Conservation (phyloP, 495 filamentous ascomycete genomes). For the Penicillium riverlandense region DNA sequence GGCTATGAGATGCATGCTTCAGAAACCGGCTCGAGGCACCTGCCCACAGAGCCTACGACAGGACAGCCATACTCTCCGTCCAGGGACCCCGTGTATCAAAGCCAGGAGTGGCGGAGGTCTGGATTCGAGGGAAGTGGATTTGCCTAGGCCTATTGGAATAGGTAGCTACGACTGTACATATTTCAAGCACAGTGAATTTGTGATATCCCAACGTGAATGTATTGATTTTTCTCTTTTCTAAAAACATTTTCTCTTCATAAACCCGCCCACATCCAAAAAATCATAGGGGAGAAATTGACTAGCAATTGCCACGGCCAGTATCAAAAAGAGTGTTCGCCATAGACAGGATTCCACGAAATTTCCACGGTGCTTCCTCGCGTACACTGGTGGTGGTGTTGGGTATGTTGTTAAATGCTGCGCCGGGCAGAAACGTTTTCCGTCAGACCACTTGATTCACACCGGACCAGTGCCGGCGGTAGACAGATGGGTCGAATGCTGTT, state of each 20-base stretch:
- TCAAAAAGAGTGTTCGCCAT: constrained; percentile 15
- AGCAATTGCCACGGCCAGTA: constrained; percentile 6
- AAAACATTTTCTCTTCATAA: constrained; percentile 1
- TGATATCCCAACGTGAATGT: no score
- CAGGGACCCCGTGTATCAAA: constrained; percentile 55
- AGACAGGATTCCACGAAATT: neutral
- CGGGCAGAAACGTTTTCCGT: no score
- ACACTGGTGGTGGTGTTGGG: no score
- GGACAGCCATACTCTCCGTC: constrained; percentile 45
- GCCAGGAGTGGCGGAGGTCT: constrained; percentile 37
- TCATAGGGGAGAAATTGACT: neutral
- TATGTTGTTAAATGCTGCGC: no score
- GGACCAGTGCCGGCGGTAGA: no score
- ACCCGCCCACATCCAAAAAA: neutral
- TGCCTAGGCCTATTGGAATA: no score
- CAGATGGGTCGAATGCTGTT: no score
- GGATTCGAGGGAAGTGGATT: constrained; percentile 36
- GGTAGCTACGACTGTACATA: no score
- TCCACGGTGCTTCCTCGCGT: no score
- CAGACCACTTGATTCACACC: no score
- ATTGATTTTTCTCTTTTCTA: neutral
- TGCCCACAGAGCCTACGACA: constrained; percentile 23
- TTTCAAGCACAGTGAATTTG: no score
- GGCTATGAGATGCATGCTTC: constrained; percentile 55
- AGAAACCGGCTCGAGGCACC: neutral